Conservation (phyloP, 1,139 yeast species). For the Kodamaea sp. region DNA sequence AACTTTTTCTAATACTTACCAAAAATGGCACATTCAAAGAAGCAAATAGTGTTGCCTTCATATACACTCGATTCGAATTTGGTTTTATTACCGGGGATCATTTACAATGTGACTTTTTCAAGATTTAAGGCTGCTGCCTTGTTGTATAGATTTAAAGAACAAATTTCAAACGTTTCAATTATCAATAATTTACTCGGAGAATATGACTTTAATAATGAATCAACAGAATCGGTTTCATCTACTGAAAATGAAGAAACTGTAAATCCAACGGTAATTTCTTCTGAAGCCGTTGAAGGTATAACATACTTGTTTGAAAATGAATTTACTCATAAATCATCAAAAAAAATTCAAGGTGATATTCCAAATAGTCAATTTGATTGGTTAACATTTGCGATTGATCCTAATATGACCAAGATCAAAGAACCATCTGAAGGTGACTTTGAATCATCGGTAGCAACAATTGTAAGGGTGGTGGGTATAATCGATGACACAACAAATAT, state of each 20-base stretch:
- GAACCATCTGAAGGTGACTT: conserved; percentile 14
- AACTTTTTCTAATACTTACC: no score
- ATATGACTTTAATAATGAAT: conserved; percentile 29
- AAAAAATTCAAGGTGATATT: conserved; percentile 8
- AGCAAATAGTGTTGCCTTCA: conserved; percentile 33
- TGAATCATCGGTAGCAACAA: conserved; percentile 33
- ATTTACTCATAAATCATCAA: conserved; percentile 8
- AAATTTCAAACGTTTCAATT: conserved; percentile 28
- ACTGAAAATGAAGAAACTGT: neutral
- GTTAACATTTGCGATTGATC: conserved; percentile 40
- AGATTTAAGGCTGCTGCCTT: conserved; percentile 48
- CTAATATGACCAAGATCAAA: conserved; percentile 37
- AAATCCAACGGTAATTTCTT: conserved; percentile 27
- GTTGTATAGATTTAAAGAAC: conserved; percentile 35
- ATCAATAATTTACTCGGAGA: conserved; percentile 33
- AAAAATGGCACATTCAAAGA: no score
- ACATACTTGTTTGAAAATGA: conserved; percentile 24
- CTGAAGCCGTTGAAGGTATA: conserved; percentile 37
- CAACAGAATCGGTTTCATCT: conserved; percentile 3
- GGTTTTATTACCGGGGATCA: conserved; percentile 58
- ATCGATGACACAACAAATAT: conserved; percentile 44
- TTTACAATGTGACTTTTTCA: conserved; percentile 53
- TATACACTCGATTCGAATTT: conserved; percentile 44
- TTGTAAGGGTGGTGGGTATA: conserved; percentile 49
- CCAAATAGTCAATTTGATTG: conserved; percentile 30